Evolutionary conservation across 371 early-diverging fungal species (phyloP), one percentile per base, ranked within the genome.

Genomic region (Gilbertella persicaria): DNA sequence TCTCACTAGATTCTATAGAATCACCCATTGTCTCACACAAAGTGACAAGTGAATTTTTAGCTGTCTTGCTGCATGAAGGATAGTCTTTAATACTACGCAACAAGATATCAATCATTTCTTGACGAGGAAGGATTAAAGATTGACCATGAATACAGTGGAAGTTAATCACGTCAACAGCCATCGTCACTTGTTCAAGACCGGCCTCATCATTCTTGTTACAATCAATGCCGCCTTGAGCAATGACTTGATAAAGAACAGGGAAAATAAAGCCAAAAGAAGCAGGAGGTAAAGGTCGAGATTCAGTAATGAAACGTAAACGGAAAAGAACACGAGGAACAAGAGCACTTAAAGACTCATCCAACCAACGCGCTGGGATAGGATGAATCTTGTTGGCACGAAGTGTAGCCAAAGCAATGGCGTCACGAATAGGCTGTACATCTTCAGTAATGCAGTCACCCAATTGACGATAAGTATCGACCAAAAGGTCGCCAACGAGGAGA

Each of bases 241-340:
- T 80, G 21, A 92, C 79, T 24, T 85, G 79, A 30, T 82, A 74
- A 50, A 94, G 74, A 26, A 94, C 64, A 17, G 95, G 93, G 74
- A 94, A 90, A 47, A 92, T 67, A 58, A 83, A 89, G n/a, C 89
- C 71, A 66, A 95, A 93, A 12, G 90, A 83, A 5, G 90, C 75
- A 20, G 93, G 80, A 3, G 81, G 64, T 49, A 93, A 71, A 5
- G 89, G 84, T 33, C 71, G 66, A 25, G 73, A 72, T 47, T 85
- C 86, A 26, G 87, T 82, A n/a, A 75, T 69, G 67, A 83, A 77
- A 45, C 91, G 85, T 50, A 92, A 71, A n/a, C 89, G 82, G 59
- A 79, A 92, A 25, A 89, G 80, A 23, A 91, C 80, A 43, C 90
- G 86, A 20, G 81, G 69, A 7, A 86, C 78, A 47, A 93, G 75